Evolutionary conservation across 306 rosid species (phyloP), one percentile per base, ranked within the genome.

Genomic region (Coriaria nepalensis): DNA sequence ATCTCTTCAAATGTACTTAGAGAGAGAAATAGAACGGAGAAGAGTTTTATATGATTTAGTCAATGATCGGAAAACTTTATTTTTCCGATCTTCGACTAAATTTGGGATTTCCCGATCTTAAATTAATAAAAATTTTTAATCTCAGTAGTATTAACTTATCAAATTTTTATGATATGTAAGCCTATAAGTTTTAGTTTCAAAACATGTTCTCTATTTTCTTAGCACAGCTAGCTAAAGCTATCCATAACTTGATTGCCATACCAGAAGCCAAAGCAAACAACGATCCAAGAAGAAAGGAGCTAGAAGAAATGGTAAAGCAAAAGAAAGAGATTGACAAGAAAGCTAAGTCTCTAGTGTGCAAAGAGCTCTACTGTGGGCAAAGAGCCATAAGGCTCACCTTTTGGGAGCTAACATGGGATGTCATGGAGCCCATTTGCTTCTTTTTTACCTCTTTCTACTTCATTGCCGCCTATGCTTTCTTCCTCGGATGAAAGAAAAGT

Each of bases 361-460:
- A 68, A 5, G 94, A 84, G 66, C 83, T 84, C 0, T 70, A 77
- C 83, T 52, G 71, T 0, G 94, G 94, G 13, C 66, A 80, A 33
- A 73, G 71, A 12, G 78, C 71, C 78, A 67, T 86, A 80, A 78
- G 95, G 78, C 77, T 86, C 34, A 86, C 95, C 0, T 86, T 86
- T 63, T 86, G 95, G 95, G 95, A 86, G 61, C 95, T 86, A 1
- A 68, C 80, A 0, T 86, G 95, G 95, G 95, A 86, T 65, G 87
- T 86, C 45, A 86, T 86, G 93, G 95, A 86, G 57, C 95, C 95
- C 29, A 71, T 86, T 42, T 86, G 93, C 80, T 81, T 78, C 65
- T 81, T 61, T 47, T 64, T 86, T 10, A 86, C 93, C 5, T 73
- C 95, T 6, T 40, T 60, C 40, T 81, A 81, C 69, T 86, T 74